Percentiles rank a stretch among this genome's conserved stretches.
phyloP scores from a whole-genome alignment of 228 moss, liverwort and hornwort genomes.

The Sphagnum fallax region DNA sequence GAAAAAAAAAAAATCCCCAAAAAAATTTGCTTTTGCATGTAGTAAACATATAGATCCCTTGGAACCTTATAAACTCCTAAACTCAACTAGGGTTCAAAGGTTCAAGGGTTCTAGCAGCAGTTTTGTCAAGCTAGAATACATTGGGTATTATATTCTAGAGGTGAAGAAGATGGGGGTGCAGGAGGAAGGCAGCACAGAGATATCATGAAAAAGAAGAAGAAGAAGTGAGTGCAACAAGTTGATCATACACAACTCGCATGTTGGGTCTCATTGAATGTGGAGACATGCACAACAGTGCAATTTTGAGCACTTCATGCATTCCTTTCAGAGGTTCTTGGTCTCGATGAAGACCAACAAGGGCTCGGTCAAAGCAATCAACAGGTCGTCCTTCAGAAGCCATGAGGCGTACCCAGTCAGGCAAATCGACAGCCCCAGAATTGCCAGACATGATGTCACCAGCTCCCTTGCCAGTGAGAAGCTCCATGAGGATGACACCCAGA shows the following conservation, averaged over 20 bases:
- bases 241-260: slow-evolving; percentile 57
- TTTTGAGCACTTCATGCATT: slow-evolving; percentile 57
- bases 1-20: no score
- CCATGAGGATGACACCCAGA: slow-evolving; percentile 74
- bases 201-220: no score
- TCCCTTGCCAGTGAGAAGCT: slow-evolving; percentile 72
- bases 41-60: no score
- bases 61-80: no score
- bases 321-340: slow-evolving; percentile 68
- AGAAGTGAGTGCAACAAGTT: slow-evolving; percentile 25
- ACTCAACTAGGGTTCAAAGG: no score
- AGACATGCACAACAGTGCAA: slow-evolving; percentile 68
- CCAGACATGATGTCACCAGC: slow-evolving; percentile 77
- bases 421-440: slow-evolving; percentile 61
- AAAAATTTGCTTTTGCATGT: no score
- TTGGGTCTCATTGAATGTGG: slow-evolving; percentile 57
- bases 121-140: no score
- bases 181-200: no score
- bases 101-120: no score
- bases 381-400: slow-evolving; percentile 63
- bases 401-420: slow-evolving; percentile 75
- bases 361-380: slow-evolving; percentile 74
- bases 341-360: slow-evolving; percentile 56
- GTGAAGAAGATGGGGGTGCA: no score
- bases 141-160: no score